Conservation (phyloP, 768 basidiomycete genomes). For the Termitomyces sp. region DNA sequence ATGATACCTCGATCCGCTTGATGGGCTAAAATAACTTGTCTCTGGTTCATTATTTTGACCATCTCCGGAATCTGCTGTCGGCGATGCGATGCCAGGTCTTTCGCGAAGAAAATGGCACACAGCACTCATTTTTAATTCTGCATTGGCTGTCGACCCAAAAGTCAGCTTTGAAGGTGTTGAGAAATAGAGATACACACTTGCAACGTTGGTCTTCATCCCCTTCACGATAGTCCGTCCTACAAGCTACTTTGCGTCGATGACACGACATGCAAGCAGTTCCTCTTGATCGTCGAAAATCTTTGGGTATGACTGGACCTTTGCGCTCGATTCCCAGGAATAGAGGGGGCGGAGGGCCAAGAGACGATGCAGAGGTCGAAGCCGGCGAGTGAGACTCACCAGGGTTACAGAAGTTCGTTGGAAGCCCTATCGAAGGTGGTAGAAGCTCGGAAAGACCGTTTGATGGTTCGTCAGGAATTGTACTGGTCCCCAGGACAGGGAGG, state of each 20-base stretch:
- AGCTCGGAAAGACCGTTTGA: not conserved
- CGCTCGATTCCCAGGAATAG: not conserved
- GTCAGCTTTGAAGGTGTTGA: not conserved
- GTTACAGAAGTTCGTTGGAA: not conserved
- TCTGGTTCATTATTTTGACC: not conserved
- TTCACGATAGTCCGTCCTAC: not conserved
- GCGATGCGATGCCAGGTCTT: not conserved
- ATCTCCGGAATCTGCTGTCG: not conserved
- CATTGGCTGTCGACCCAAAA: not conserved
- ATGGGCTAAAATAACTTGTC: not conserved
- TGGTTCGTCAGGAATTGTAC: not conserved
- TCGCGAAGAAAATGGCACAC: not conserved
- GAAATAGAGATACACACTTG: not conserved
- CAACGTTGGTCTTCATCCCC: not conserved
- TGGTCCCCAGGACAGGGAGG: too few species aligned
- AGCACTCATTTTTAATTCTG: not conserved
- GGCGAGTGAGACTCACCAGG: not conserved
- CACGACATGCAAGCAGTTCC: constrained; percentile 2
- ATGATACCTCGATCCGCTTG: not conserved
- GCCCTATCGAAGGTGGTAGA: not conserved
- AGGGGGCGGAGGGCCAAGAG: not conserved
- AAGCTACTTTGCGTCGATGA: constrained; percentile 6
- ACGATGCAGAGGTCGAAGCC: not conserved
- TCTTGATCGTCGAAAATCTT: not conserved
- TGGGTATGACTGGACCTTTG: not conserved